Conservation (phyloP, 2,329 filamentous ascomycete species). For the Phialophora tarda region DNA sequence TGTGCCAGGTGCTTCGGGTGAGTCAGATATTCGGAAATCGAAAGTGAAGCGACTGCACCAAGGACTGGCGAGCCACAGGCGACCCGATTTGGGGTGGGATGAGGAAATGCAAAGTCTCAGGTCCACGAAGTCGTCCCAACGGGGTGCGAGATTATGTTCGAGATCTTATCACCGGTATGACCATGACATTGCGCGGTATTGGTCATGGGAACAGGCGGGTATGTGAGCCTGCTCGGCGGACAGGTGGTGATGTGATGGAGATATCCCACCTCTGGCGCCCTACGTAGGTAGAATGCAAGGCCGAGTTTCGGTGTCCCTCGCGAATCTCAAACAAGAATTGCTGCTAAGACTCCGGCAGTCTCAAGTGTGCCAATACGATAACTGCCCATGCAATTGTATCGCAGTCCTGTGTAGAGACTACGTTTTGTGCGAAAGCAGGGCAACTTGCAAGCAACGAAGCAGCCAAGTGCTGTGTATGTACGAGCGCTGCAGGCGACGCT, state of each 20-base stretch:
- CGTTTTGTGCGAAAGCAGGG: neutral
- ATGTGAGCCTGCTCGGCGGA: neutral
- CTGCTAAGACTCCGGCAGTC: neutral
- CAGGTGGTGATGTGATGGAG: slow-evolving; percentile 1
- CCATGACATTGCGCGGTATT: neutral
- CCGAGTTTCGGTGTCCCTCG: slow-evolving; percentile 1
- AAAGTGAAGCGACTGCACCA: neutral
- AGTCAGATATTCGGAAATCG: neutral
- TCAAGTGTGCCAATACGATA: neutral
- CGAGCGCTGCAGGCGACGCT: neutral
- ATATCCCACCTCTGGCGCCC: neutral
- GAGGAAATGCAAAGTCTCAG: neutral
- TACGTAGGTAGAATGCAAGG: neutral
- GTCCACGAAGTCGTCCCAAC: neutral
- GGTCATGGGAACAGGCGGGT: neutral
- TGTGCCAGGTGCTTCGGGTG: neutral
- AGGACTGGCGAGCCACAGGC: neutral
- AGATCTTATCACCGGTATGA: neutral
- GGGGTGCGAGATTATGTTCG: neutral
- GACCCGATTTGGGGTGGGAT: neutral
- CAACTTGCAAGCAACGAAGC: neutral
- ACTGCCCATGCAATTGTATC: neutral
- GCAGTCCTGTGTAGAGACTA: neutral
- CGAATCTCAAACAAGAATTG: neutral
- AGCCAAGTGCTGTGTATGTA: neutral